Evolutionary conservation across 1,284 basidiomycete species (phyloP), one percentile per base, ranked within the genome.

Genomic region (Leccinum pseudoinsigne): DNA sequence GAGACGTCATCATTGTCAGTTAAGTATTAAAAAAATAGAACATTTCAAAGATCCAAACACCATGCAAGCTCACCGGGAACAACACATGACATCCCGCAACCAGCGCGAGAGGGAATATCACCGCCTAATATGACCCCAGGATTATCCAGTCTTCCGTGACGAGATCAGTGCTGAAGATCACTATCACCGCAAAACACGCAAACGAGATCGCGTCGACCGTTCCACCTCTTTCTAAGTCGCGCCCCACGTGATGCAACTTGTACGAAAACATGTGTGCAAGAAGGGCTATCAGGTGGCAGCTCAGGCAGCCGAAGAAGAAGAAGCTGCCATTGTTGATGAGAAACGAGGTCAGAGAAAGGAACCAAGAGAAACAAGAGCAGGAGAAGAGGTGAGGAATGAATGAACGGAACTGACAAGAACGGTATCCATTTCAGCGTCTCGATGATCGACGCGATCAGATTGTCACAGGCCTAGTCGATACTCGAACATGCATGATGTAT

Each of bases 381-480:
- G 11, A 47, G 10, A 18, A 18, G n/a, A 3, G 36, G 12, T 2
- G 4, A 16, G 38, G 47, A 9, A n/a, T 53, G 36, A 12, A 47
- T 3, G 18, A 47, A 50, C 21, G 11, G 21, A 8, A 50, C 47
- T 50, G 10, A 68, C 89, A 92, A 91, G 83, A 90, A 91, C 31
- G 26, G 26, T 6, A 91, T 72, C 89, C 91, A 94, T 16, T 80
- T 86, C 81, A 73, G 12, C 78, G 79, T 36, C 67, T 85, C 84
- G 55, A 80, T 73, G 6, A 40, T 2, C 2, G 72, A 67, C 7
- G 57, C 57, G 0, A 85, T 62, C 5, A 92, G 71, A 54, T 80
- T 82, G 21, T 85, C 31, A 31, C 31, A 31, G 80, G 14, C 90
- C 90, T 2, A 93, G 79, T 9, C 93, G 89, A 69, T 93, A 94